Base-by-base conservation (phyloP, 495 filamentous ascomycete genomes). In the Hypoxylon subgilvum region DNA sequence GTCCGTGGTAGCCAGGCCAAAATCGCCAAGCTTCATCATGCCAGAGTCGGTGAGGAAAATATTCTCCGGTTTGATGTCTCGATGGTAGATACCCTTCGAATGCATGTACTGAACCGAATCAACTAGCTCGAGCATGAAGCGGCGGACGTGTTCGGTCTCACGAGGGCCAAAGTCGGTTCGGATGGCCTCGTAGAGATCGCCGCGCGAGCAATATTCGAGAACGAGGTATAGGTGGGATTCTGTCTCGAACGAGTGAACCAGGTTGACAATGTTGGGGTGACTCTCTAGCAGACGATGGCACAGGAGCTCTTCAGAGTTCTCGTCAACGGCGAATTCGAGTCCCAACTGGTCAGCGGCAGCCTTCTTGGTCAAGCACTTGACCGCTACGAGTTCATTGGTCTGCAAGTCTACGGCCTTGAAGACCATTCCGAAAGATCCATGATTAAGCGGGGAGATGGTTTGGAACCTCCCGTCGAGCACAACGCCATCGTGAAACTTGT, bases 1-100 rank as follows among this genome's bases (percentile, higher is more conserved):
- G 25, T 95, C 90, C 2, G 83, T 85, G 6, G 93, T 96, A 38
- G 91, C 92, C 38, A 98, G 80, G 49, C 94, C 94, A 69, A 97
- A 95, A 72, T 98, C 94, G 65, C 94, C 94, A 30, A 98, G 86
- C 76, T 98, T 98, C 87, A 96, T 89, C 35, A 86, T 81, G 18
- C 95, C 92, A 43, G 86, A 82, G 53, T 91, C 82, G 59, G 84
- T 88, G 57, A 98, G 80, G 75, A 98, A 97, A 74, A 98, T 96
- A 76, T 98, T 98, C 81, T 98, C 94, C 6, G 94, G 94, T 78
- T 98, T 98, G 83, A 98, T 97, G 73, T 98, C 94, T 52, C 94
- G 91, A 71, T 98, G 94, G 73, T 92, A 97, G 64, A 97, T 81
- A 55, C 90, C 91, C 68, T 92, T 91, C 58, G 81, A 76, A 69